These are phyloP conservation scores for Penicillium sp. DNA, from an alignment of 2,329 filamentous ascomycete genomes.

Conservation along the genomic window DNA sequence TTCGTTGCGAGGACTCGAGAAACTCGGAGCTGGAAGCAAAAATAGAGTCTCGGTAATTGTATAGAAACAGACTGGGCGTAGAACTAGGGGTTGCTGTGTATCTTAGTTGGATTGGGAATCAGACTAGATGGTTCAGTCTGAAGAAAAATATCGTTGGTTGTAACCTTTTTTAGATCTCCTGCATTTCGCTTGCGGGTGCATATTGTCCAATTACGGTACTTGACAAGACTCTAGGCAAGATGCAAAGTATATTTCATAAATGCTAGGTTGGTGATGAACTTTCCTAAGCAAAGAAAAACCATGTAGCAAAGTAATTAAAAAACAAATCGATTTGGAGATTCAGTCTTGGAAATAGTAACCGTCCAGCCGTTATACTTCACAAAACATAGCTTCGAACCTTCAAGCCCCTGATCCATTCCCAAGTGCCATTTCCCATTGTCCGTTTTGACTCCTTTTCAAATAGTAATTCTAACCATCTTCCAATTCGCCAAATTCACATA, in stretches of 20 bases:
- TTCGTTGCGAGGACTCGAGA: background rate
- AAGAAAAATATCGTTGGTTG: background rate
- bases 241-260: too few species aligned
- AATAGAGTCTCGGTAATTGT: background rate
- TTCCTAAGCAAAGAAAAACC: background rate
- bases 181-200: background rate
- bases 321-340: background rate
- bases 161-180: background rate
- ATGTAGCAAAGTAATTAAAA: background rate
- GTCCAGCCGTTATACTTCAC: background rate
- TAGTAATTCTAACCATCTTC: conserved; percentile 5
- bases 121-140: background rate
- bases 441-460: background rate
- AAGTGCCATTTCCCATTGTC: background rate
- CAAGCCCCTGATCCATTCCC: background rate
- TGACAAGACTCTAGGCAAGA: background rate
- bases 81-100: background rate
- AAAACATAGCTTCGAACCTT: background rate
- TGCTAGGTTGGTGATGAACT: too few species aligned
- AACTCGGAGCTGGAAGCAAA: background rate
- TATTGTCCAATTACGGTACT: background rate
- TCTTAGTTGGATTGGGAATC: background rate
- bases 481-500: conserved; percentile 8
- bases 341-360: background rate
- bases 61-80: background rate